Evolutionary conservation across 352 stramenopile genomes (phyloP).

Genomic region (Phytophthora quininea): DNA sequence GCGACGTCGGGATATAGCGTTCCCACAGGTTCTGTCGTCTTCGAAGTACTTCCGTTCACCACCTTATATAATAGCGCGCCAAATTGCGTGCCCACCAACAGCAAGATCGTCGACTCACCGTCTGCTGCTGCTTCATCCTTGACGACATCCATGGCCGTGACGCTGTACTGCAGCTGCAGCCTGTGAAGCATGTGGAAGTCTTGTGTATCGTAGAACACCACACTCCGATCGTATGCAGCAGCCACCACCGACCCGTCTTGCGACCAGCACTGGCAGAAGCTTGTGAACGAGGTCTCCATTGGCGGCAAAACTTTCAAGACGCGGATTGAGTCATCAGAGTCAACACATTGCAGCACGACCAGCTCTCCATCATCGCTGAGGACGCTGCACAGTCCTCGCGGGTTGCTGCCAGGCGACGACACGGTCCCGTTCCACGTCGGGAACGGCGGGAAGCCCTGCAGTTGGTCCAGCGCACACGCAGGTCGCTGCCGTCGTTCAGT

Average conservation of each 20-base stretch:
- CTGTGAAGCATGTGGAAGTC: constrained; percentile 20
- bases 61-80: constrained; percentile 43
- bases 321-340: constrained; percentile 14
- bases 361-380: constrained; percentile 58
- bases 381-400: constrained; percentile 42
- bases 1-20: constrained; percentile 33
- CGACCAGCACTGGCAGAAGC: constrained; percentile 66
- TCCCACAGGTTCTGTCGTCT: constrained; percentile 11
- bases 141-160: constrained; percentile 41
- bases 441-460: constrained; percentile 54
- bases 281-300: constrained; percentile 13
- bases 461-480: constrained; percentile 39
- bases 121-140: background rate
- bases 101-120: constrained; percentile 7
- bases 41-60: background rate
- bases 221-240: constrained; percentile 33
- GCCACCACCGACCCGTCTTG: constrained; percentile 34
- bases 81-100: constrained; percentile 44
- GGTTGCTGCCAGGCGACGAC: constrained; percentile 2
- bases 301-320: constrained; percentile 47
- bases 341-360: constrained; percentile 42
- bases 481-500: constrained; percentile 28
- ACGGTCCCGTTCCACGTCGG: constrained; percentile 69
- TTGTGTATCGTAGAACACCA: constrained; percentile 40
- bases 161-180: constrained; percentile 39